Conservation (phyloP, 108 stramenopile species). For the Nitzschia sp. region DNA sequence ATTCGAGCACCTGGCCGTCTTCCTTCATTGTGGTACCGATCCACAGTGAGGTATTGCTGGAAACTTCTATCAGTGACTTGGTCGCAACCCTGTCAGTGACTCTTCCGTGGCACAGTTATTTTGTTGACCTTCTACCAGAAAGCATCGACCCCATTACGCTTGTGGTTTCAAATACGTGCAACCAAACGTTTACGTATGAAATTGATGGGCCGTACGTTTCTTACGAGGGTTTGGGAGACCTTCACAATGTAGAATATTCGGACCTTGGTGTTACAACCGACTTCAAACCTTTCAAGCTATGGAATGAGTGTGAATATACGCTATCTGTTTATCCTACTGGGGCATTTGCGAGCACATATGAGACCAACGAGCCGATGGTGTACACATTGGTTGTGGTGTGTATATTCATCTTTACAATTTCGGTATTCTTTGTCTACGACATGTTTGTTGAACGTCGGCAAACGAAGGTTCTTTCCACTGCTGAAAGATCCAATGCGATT, state of each 20-base stretch:
- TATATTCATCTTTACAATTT: constrained; percentile 3
- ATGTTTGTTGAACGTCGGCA: constrained; percentile 4
- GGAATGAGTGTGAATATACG: too few relatives aligned
- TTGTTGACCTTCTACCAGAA: constrained; percentile 11
- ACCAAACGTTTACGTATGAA: too few relatives aligned
- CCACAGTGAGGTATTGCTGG: neutral
- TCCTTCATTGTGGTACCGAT: neutral
- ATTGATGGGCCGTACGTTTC: constrained; percentile 8
- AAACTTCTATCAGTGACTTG: neutral
- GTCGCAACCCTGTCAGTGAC: constrained; percentile 1
- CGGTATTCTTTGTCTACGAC: constrained; percentile 13
- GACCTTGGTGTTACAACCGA: too few relatives aligned
- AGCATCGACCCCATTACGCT: neutral
- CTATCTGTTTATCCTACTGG: constrained; percentile 6
- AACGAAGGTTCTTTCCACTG: neutral
- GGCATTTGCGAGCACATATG: neutral
- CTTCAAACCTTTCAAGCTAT: too few relatives aligned
- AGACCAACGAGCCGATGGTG: neutral
- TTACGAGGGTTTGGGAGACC: constrained; percentile 47
- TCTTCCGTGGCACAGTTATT: constrained; percentile 16
- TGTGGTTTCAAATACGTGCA: too few relatives aligned
- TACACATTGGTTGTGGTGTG: constrained; percentile 3
- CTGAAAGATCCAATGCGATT: constrained; percentile 9
- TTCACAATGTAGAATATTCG: constrained; percentile 39
- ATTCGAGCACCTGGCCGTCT: neutral